These are phyloP conservation scores for Diaporthe humulicola DNA, from an alignment of 2,329 filamentous ascomycete species.

Conservation along the genomic window DNA sequence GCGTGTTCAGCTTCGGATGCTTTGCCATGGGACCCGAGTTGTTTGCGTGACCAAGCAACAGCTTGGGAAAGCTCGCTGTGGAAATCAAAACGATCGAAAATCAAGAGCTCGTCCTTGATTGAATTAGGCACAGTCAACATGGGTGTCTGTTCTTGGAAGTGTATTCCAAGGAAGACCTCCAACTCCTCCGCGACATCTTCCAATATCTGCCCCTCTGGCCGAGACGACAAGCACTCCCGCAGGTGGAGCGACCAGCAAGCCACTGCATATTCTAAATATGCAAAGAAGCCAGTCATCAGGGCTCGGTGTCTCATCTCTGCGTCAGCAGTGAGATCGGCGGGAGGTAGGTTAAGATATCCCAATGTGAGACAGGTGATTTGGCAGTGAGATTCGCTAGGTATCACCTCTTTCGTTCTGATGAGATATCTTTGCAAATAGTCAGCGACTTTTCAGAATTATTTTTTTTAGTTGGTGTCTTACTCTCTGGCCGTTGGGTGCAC, in stretches of 20 bases:
- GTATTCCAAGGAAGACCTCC: background rate
- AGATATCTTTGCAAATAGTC: background rate
- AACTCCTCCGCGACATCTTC: background rate
- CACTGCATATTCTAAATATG: background rate
- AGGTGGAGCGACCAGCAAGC: background rate
- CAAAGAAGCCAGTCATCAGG: background rate
- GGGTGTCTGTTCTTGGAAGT: background rate
- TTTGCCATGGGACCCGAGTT: background rate
- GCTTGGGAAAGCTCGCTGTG: background rate
- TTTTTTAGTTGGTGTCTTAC: background rate
- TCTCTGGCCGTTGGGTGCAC: conserved; percentile 1
- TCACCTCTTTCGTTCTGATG: background rate
- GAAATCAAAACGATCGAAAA: background rate
- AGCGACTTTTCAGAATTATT: background rate
- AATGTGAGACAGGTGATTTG: background rate
- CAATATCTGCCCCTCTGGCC: background rate
- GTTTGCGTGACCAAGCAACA: background rate
- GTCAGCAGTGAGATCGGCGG: background rate
- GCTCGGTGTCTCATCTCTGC: background rate
- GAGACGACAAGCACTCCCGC: background rate
- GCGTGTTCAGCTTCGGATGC: conserved; percentile 26
- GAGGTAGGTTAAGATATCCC: background rate
- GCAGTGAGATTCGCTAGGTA: background rate
- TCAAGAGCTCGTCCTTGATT: background rate
- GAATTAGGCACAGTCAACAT: background rate